A percentile compares a stretch with the other conserved stretches of the same genome.
phyloP scores from a whole-genome alignment of 768 basidiomycete genomes.

The Termitomyces sp. region DNA sequence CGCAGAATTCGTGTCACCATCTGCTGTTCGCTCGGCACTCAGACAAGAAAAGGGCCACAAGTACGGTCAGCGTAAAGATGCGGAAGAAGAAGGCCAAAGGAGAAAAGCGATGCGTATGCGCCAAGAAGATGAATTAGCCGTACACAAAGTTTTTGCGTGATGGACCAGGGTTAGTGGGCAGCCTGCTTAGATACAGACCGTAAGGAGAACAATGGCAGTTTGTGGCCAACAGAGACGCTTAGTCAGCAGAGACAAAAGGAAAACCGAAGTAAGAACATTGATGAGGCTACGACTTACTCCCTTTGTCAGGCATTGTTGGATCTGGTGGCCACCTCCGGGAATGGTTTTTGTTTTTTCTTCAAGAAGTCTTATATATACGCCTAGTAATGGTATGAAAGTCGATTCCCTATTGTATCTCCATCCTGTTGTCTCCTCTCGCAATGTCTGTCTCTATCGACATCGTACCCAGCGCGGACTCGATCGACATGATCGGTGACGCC shows the following conservation, averaged over 20 bases:
- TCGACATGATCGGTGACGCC: slow-evolving; percentile 71
- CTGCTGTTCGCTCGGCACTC: slow-evolving; percentile 66
- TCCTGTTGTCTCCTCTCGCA: slow-evolving; percentile 15
- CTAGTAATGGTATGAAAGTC: slow-evolving; percentile 9
- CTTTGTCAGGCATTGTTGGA: slow-evolving; percentile 10
- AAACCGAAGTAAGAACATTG: slow-evolving; percentile 15
- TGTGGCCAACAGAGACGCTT: neutral
- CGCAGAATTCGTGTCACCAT: slow-evolving; percentile 88
- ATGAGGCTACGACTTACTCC: neutral
- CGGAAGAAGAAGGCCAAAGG: slow-evolving; percentile 58
- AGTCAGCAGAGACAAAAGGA: slow-evolving; percentile 22
- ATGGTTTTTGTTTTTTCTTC: slow-evolving; percentile 18
- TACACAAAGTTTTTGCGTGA: slow-evolving; percentile 88
- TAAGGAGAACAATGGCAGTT: slow-evolving; percentile 14
- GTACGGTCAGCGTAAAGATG: slow-evolving; percentile 80
- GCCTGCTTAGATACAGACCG: neutral
- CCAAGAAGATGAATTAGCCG: slow-evolving; percentile 76
- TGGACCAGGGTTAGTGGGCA: slow-evolving; percentile 6
- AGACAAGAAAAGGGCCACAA: slow-evolving; percentile 74
- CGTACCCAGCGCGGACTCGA: slow-evolving; percentile 46
- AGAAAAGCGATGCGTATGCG: slow-evolving; percentile 63
- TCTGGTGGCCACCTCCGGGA: neutral
- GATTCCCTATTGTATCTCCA: slow-evolving; percentile 15
- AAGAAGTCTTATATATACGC: slow-evolving; percentile 15
- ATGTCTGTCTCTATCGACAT: slow-evolving; percentile 73